Percentiles rank a stretch among this genome's conserved stretches.
These are phyloP conservation scores for Papiliotrema terrestris DNA, from an alignment of 1,284 basidiomycete species.

Conservation along the genomic window DNA sequence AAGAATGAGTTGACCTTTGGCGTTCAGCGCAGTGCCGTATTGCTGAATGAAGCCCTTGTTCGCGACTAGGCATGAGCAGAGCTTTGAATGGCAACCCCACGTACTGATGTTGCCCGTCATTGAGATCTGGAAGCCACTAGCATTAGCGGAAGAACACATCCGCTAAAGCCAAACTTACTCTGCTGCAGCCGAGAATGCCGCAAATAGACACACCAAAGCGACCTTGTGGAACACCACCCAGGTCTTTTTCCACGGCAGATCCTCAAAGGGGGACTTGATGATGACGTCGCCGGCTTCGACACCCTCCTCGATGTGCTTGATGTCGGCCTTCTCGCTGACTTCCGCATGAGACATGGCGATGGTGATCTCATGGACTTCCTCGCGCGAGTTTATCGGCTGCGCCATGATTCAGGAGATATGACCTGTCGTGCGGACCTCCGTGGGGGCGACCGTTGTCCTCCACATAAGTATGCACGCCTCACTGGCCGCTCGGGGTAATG, in stretches of 20 bases:
- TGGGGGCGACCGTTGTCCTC: too few species aligned
- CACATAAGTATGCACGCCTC: too few species aligned
- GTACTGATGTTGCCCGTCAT: constrained; percentile 17
- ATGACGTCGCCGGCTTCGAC: constrained; percentile 16
- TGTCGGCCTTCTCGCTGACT: constrained; percentile 9
- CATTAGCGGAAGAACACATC: background rate
- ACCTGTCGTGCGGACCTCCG: too few species aligned
- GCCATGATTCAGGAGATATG: too few species aligned
- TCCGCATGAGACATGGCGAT: too few species aligned
- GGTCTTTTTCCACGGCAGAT: constrained; percentile 23
- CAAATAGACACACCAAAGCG: constrained; percentile 24
- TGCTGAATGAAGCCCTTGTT: constrained; percentile 15
- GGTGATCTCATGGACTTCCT: too few species aligned
- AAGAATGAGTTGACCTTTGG: constrained; percentile 14
- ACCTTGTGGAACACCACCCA: constrained; percentile 23
- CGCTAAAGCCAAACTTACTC: constrained; percentile 14
- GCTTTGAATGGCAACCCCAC: background rate
- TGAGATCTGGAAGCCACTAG: constrained; percentile 21
- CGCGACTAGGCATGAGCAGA: background rate
- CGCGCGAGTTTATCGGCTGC: too few species aligned
- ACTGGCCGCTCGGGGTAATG: too few species aligned
- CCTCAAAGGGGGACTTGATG: constrained; percentile 34
- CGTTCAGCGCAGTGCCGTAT: constrained; percentile 8
- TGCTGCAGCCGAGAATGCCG: constrained; percentile 32
- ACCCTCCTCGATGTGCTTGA: constrained; percentile 10